A percentile compares a stretch with the other conserved stretches of the same genome.
Conservation (phyloP, 352 stramenopile species). For the Phytopythium chamaehyphon region DNA sequence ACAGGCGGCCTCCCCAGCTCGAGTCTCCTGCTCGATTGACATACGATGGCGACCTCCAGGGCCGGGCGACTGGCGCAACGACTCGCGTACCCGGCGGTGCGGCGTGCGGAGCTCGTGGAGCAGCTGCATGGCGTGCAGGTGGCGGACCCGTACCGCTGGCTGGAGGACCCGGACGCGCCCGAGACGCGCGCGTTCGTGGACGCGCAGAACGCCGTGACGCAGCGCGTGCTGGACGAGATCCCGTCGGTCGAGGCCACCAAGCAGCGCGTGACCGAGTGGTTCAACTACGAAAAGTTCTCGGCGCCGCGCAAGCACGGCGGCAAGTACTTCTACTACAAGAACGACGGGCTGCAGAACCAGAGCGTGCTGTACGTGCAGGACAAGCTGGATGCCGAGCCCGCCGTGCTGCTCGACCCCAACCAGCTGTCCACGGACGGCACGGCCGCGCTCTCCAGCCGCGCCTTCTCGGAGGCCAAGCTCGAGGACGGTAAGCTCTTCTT, state of each 20-base stretch:
- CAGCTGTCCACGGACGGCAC: slow-evolving; percentile 71
- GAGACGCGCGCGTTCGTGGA: slow-evolving; percentile 82
- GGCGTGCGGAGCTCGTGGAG: slow-evolving; percentile 43
- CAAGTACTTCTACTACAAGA: slow-evolving; percentile 86
- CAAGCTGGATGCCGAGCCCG: slow-evolving; percentile 47
- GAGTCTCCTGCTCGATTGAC: too few species aligned
- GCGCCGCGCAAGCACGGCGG: slow-evolving; percentile 64
- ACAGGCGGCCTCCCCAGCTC: too few species aligned
- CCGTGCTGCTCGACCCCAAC: slow-evolving; percentile 84
- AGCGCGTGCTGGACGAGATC: slow-evolving; percentile 58
- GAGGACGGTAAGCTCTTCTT: slow-evolving; percentile 72
- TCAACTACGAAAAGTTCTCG: slow-evolving; percentile 89
- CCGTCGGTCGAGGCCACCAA: slow-evolving; percentile 73
- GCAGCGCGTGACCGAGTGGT: slow-evolving; percentile 74
- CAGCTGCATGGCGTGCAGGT: slow-evolving; percentile 54
- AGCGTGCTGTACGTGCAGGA: slow-evolving; percentile 87
- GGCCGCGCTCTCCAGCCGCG: slow-evolving; percentile 50
- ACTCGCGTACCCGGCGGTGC: slow-evolving; percentile 47
- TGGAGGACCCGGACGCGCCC: slow-evolving; percentile 73
- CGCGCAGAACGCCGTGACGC: slow-evolving; percentile 66
- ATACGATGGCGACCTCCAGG: slow-evolving; percentile 19
- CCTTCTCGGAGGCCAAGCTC: slow-evolving; percentile 71
- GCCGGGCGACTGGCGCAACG: slow-evolving; percentile 21
- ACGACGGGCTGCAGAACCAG: slow-evolving; percentile 88
- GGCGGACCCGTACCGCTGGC: slow-evolving; percentile 67